phyloP scores from a whole-genome alignment of 1,284 basidiomycete genomes.

The Salmacisia buchloeana region DNA sequence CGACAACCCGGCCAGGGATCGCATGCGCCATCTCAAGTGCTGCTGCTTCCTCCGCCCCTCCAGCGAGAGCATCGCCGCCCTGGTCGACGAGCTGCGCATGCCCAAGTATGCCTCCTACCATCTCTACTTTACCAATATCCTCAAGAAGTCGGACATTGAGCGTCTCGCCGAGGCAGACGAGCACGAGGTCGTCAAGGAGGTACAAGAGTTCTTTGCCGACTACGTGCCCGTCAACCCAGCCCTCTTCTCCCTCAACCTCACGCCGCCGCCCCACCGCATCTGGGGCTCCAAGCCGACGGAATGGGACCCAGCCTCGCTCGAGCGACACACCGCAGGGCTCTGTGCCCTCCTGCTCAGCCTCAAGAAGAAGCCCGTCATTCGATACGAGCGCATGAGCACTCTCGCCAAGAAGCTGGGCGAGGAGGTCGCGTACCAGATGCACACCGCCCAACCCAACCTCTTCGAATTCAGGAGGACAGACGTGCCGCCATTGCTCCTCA shows the following conservation, averaged over 20 bases:
- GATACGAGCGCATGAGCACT: constrained; percentile 87
- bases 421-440: constrained; percentile 64
- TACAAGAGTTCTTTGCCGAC: constrained; percentile 60
- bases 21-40: constrained; percentile 92
- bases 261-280: constrained; percentile 54
- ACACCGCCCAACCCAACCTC: constrained; percentile 41
- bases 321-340: constrained; percentile 75
- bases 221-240: constrained; percentile 60
- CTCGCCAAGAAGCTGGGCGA: constrained; percentile 83
- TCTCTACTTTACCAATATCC: constrained; percentile 74
- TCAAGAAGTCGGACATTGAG: constrained; percentile 87
- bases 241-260: constrained; percentile 71
- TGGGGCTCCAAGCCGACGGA: constrained; percentile 62
- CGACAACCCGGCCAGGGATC: constrained; percentile 61
- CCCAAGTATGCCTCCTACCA: constrained; percentile 96
- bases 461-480: constrained; percentile 58
- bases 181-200: constrained; percentile 90
- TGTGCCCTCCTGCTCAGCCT: constrained; percentile 81
- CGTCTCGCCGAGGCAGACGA: constrained; percentile 88
- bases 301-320: constrained; percentile 66
- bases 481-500: constrained; percentile 56
- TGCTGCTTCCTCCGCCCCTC: constrained; percentile 83
- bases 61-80: constrained; percentile 71
- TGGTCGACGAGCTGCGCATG: constrained; percentile 68
- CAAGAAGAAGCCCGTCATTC: constrained; percentile 89